Base-by-base conservation (phyloP, 352 stramenopile genomes). In the Phytophthora macrochlamydospora region DNA sequence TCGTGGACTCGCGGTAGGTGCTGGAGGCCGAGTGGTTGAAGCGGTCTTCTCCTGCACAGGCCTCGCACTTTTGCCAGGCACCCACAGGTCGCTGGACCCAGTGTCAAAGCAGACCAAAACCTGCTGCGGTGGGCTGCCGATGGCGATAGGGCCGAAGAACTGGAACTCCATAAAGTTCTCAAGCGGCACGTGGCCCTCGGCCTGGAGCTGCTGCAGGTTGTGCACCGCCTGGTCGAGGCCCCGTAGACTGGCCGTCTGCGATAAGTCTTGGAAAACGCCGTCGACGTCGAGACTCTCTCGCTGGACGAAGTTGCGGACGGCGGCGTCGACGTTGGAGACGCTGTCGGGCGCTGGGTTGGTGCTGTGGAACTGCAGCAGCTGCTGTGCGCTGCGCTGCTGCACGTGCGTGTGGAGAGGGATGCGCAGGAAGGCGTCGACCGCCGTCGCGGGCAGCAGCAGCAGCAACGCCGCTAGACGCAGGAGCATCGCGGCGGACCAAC, bases 111-210 rank as follows among this genome's bases (percentile, higher is more conserved):
- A 92, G 53, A 94, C 87, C 7, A 86, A 54, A 18, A 93, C 69
- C 51, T 91, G 71, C 61, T 94, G 85, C 12, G 85, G 81, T 24
- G 87, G 87, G 5, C 68, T 79, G 4, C 87, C 87, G 59, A 94
- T 81, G 31, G 61, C 38, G 6, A 94, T 69, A 7, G 85, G 82
- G 0, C 87, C 87, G 51, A 77, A 93, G 59, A 93, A 94, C 72
- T 94, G 87, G 62, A 93, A 92, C 57, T 93, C 85, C 80, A 91
- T 90, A 43, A 89, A 93, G 62, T 94, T 94, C 48, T 82, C 80
- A 2, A 94, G 74, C 28, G 84, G 65, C 11, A 94, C 74, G 58
- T 77, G 72, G 6, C 80, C 82, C 35, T 61, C 40, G 0, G 70
- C 62, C n/a, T 61, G 44, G 2, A 85, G 68, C 31, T 74, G 58